Conservation (phyloP, 2,329 filamentous ascomycete species). For the Claviceps sp. region DNA sequence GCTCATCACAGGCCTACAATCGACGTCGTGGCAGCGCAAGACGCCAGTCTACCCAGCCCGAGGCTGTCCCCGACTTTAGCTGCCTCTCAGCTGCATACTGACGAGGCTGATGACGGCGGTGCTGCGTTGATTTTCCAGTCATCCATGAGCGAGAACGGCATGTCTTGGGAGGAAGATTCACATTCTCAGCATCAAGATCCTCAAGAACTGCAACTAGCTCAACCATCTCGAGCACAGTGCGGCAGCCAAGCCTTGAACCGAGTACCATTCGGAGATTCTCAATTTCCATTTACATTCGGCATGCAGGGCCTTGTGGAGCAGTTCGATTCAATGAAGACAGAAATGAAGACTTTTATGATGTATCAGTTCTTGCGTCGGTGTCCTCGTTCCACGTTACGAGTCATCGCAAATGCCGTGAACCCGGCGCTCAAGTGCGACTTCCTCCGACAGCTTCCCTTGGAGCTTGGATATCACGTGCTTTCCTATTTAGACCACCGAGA, state of each 20-base stretch:
- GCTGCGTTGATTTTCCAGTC: slow-evolving; percentile 21
- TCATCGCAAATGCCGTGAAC: slow-evolving; percentile 83
- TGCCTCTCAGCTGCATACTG: slow-evolving; percentile 42
- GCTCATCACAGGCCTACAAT: slow-evolving; percentile 40
- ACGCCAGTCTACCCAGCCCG: slow-evolving; percentile 87
- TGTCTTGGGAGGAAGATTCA: slow-evolving; percentile 27
- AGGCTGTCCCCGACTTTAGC: slow-evolving; percentile 85
- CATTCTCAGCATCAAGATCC: slow-evolving; percentile 22
- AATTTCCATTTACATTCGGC: slow-evolving; percentile 45
- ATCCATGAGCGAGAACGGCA: slow-evolving; percentile 14
- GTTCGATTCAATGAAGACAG: slow-evolving; percentile 81
- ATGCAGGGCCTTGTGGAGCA: slow-evolving; percentile 77
- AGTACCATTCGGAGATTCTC: not conserved
- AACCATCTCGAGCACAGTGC: slow-evolving; percentile 7
- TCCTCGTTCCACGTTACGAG: slow-evolving; percentile 73
- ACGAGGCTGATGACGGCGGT: slow-evolving; percentile 31
- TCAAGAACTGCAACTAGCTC: slow-evolving; percentile 9
- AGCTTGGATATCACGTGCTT: slow-evolving; percentile 78
- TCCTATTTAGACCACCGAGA: slow-evolving; percentile 76
- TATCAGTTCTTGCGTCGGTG: slow-evolving; percentile 87
- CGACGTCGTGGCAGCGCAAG: slow-evolving; percentile 62
- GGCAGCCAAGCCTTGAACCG: slow-evolving; percentile 7
- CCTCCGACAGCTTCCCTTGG: slow-evolving; percentile 65
- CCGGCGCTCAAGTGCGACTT: slow-evolving; percentile 94
- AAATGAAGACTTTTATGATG: slow-evolving; percentile 93